Conservation (phyloP, 768 basidiomycete species). For the Lactarius pseudohatsudake region DNA sequence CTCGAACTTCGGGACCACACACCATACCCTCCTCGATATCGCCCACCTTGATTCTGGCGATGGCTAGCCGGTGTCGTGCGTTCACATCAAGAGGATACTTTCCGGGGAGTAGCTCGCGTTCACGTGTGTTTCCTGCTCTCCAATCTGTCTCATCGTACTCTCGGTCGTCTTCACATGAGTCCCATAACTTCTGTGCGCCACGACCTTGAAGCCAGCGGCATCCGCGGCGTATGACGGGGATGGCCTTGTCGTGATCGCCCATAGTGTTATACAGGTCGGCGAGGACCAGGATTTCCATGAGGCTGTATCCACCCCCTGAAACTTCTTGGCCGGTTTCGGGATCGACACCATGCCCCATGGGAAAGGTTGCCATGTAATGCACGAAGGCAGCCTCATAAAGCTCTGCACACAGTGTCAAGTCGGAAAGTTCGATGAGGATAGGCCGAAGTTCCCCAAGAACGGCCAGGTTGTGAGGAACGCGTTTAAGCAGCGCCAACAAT, state of each 20-base stretch:
- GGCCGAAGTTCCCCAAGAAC: conserved; percentile 78
- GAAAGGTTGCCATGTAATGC: conserved; percentile 55
- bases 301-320: conserved; percentile 45
- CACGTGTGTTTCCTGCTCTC: conserved; percentile 33
- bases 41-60: conserved; percentile 79
- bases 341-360: conserved; percentile 47
- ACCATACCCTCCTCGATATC: conserved; percentile 84
- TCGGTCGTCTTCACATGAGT: conserved; percentile 78
- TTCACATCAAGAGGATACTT: conserved; percentile 68
- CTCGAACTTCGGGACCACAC: conserved; percentile 26
- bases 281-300: conserved; percentile 76
- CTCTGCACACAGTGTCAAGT: conserved; percentile 59
- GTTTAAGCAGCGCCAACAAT: conserved; percentile 69
- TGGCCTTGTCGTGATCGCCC: conserved; percentile 64
- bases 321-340: conserved; percentile 31
- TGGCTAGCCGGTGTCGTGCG: conserved; percentile 78
- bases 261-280: conserved; percentile 80
- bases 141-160: conserved; percentile 68
- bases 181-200: conserved; percentile 72
- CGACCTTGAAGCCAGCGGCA: conserved; percentile 92
- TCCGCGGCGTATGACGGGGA: conserved; percentile 69
- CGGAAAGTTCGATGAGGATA: conserved; percentile 71
- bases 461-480: conserved; percentile 74
- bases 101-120: conserved; percentile 54
- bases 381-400: conserved; percentile 76